Base-by-base conservation (phyloP, 371 early-diverging fungal genomes). In the Apophysomyces ossiformis region DNA sequence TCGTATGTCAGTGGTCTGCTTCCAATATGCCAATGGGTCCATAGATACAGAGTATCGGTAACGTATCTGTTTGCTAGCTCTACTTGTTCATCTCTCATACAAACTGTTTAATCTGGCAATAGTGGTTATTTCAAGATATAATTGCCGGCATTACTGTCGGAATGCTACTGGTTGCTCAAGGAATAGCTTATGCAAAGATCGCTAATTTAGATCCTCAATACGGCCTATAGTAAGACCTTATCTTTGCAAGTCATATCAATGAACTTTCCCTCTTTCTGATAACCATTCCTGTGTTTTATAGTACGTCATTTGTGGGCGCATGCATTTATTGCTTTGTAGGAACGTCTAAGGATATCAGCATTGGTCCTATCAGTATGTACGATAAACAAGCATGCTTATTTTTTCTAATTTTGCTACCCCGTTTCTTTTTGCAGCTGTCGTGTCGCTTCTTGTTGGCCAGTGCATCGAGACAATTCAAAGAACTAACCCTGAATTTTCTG, bases 71-170 rank as follows among this genome's bases (percentile, higher is more conserved):
- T 16, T 7, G 16, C 21, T 4, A 18, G 21, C 7, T 18, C 21
- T 9, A 8, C 9, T 4, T 21, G 11, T 7, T 7, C 2, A 21
- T 50, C 21, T 50, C 32, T 26, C 32, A 26, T 26, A 1, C 2
- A 26, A 50, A 18, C 9, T 18, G 8, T 7, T 7, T 26, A 26
- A 2, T 3, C 32, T 50, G 5, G 54, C 6, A 9, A 50, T 60
- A 81, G 54, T 96, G 96, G 96, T 78, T 95, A 13, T 13, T 87
- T 12, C 90, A 92, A 50, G 96, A 97, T 68, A 44, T 88, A 6
- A 85, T 97, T 63, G 94, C 96, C 5, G 97, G 96, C 18, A 46
- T 92, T 32, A 96, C 96, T 3, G 92, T 96, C 35, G 95, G 93
- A 5, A 80, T 92, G 37, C 83, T 96, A 9, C 86, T 93, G 8